phyloP scores from a whole-genome alignment of 768 basidiomycete species.

The Tulasnella sp. region DNA sequence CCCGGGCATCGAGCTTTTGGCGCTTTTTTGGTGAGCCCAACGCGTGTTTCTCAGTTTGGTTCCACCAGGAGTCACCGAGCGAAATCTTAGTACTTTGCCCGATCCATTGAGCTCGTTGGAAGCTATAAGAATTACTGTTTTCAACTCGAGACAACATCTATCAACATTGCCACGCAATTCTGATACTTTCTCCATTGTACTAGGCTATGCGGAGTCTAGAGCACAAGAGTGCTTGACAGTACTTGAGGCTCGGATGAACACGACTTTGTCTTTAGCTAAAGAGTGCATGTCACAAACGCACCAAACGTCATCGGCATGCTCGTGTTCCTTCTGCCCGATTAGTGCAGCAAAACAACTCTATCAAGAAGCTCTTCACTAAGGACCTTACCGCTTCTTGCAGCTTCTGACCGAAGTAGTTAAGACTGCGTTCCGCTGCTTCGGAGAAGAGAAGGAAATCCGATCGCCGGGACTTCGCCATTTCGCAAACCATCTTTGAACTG shows the following conservation, averaged over 20 bases:
- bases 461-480: background rate
- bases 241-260: background rate
- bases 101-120: background rate
- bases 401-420: constrained; percentile 3
- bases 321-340: background rate
- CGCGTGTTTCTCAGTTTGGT: background rate
- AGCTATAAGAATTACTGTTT: background rate
- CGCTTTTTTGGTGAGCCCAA: background rate
- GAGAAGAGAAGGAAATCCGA: background rate
- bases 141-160: background rate
- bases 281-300: background rate
- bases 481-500: background rate
- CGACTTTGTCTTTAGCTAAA: background rate
- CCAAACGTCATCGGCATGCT: background rate
- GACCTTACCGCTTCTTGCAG: background rate
- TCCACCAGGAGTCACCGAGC: background rate
- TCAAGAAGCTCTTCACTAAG: background rate
- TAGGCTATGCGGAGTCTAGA: background rate
- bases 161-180: background rate
- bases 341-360: background rate
- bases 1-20: background rate
- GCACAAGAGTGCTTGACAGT: background rate
- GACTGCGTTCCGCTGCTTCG: background rate
- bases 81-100: background rate
- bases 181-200: background rate